Percentiles rank a stretch among this genome's conserved stretches.
Conservation (phyloP, 2,329 filamentous ascomycete species). For the Fusarium equiseti region DNA sequence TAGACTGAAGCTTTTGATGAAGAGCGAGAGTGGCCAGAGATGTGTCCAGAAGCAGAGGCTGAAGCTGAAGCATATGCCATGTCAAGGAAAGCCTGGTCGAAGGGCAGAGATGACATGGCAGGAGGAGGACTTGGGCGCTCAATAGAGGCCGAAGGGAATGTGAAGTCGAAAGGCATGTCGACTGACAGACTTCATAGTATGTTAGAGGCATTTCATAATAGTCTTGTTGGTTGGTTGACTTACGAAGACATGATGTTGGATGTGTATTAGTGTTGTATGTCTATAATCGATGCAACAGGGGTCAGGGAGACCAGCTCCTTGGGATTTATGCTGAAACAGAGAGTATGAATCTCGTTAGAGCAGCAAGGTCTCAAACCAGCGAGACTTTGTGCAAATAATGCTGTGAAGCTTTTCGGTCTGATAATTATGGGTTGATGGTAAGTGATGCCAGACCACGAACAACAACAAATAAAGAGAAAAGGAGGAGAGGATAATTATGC, state of each 20-base stretch:
- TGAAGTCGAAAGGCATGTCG: constrained; percentile 72
- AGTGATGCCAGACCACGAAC: constrained; percentile 43
- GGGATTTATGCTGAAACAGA: constrained; percentile 25
- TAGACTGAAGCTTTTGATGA: constrained; percentile 75
- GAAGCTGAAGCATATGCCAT: constrained; percentile 57
- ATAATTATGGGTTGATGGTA: constrained; percentile 17
- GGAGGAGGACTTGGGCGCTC: constrained; percentile 50
- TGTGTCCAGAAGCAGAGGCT: constrained; percentile 39
- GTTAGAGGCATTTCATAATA: constrained; percentile 38
- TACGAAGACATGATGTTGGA: constrained; percentile 53
- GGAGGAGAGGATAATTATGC: constrained; percentile 9
- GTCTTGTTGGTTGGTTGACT: constrained; percentile 33
- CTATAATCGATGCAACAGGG: constrained; percentile 34
- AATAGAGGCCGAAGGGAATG: constrained; percentile 59
- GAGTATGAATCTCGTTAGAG: constrained; percentile 17
- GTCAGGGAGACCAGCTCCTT: constrained; percentile 44
- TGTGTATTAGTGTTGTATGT: constrained; percentile 40
- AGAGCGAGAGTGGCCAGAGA: constrained; percentile 69
- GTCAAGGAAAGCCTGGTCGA: constrained; percentile 68
- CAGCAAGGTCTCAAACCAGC: constrained; percentile 7
- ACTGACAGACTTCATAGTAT: constrained; percentile 65
- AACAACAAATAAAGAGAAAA: constrained; percentile 10
- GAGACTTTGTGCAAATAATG: constrained; percentile 14
- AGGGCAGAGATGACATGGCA: constrained; percentile 57
- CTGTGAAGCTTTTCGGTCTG: constrained; percentile 40